phyloP scores from a whole-genome alignment of 352 stramenopile species.

The Phytophthora citrophthora region DNA sequence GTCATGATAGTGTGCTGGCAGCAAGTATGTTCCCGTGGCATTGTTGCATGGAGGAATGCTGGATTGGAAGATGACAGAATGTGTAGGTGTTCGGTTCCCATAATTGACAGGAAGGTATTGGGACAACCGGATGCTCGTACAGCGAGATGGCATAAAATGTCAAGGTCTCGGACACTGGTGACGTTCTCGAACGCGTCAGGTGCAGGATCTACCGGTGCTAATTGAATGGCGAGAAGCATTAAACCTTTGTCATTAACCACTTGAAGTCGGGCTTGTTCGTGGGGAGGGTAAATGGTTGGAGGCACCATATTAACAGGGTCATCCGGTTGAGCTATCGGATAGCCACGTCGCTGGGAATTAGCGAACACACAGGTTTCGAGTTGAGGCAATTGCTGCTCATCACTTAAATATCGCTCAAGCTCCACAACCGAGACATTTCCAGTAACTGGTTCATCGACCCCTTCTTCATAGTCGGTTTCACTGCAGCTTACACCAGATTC shows the following conservation, averaged over 20 bases:
- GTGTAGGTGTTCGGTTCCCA: slow-evolving; percentile 22
- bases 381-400: slow-evolving; percentile 11
- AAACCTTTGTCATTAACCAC: slow-evolving; percentile 14
- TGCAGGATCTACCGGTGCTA: slow-evolving; percentile 18
- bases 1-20: slow-evolving; percentile 38
- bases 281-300: slow-evolving; percentile 31
- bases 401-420: slow-evolving; percentile 18
- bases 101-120: slow-evolving; percentile 31
- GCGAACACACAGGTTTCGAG: slow-evolving; percentile 27
- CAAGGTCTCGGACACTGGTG: slow-evolving; percentile 14
- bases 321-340: slow-evolving; percentile 34
- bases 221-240: slow-evolving; percentile 13
- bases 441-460: slow-evolving; percentile 9
- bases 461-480: slow-evolving; percentile 21
- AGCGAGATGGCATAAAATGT: slow-evolving; percentile 32
- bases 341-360: slow-evolving; percentile 38
- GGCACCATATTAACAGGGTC: slow-evolving; percentile 15
- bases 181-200: slow-evolving; percentile 9
- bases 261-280: slow-evolving; percentile 46
- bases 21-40: slow-evolving; percentile 29
- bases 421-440: slow-evolving; percentile 17
- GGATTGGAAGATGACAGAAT: slow-evolving; percentile 28
- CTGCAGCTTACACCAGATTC: slow-evolving; percentile 8
- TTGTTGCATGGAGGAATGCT: slow-evolving; percentile 13
- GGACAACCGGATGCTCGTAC: slow-evolving; percentile 21